Conservation (phyloP, 179 eudicot species). For the Spergularia azorica region DNA sequence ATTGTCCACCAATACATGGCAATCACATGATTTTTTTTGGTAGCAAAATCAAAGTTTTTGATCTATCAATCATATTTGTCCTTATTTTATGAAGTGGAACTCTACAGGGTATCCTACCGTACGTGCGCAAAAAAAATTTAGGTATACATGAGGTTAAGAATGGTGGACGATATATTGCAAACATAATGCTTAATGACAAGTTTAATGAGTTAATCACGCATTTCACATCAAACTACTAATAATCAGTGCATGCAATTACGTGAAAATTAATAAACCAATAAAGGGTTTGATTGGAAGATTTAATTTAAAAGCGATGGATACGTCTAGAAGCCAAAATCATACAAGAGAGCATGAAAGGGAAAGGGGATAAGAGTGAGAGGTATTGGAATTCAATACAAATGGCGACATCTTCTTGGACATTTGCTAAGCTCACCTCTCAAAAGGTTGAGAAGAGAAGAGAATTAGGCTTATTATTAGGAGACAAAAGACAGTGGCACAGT, state of each 20-base stretch:
- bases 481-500: constrained; percentile 29
- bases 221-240: constrained; percentile 8
- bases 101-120: too few species aligned
- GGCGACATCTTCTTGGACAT: constrained; percentile 7
- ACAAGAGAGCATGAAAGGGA: constrained; percentile 8
- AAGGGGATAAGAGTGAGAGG: constrained; percentile 14
- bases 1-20: too few species aligned
- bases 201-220: background rate
- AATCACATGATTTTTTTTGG: too few species aligned
- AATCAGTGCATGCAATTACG: background rate
- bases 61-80: too few species aligned
- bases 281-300: constrained; percentile 15
- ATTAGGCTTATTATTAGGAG: background rate
- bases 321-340: background rate
- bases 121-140: too few species aligned
- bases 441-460: background rate
- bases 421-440: constrained; percentile 14
- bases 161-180: too few species aligned
- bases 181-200: too few species aligned
- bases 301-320: background rate
- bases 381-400: constrained; percentile 10
- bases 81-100: too few species aligned
- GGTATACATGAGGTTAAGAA: too few species aligned
- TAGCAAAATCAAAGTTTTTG: too few species aligned
- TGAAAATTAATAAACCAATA: constrained; percentile 7